These are phyloP conservation scores for Diplodia seriata DNA, from an alignment of 2,329 filamentous ascomycete species.

Conservation along the genomic window DNA sequence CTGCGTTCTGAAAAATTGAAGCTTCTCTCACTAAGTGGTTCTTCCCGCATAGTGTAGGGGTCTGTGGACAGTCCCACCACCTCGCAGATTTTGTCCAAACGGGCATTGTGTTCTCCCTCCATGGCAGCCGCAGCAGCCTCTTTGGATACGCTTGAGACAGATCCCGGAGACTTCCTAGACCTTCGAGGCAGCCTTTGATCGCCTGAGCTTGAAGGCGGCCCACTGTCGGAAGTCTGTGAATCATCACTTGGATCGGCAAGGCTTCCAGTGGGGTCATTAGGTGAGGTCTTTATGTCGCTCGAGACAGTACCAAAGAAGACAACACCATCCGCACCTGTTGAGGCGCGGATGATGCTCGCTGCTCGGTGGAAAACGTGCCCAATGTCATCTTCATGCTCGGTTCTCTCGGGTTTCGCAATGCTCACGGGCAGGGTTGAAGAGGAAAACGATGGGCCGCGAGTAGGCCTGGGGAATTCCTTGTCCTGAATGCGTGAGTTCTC, in stretches of 20 bases:
- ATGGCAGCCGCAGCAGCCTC: conserved; percentile 2
- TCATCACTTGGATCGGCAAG: conserved; percentile 44
- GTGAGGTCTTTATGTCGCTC: conserved; percentile 40
- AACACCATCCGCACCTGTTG: conserved; percentile 45
- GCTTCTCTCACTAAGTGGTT: conserved; percentile 39
- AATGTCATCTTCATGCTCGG: conserved; percentile 37
- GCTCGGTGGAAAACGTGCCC: conserved; percentile 39
- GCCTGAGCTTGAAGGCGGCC: conserved; percentile 31
- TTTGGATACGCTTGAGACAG: conserved; percentile 34
- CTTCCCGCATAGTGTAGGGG: conserved; percentile 33
- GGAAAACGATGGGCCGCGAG: conserved; percentile 20
- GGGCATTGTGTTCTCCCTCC: conserved; percentile 19
- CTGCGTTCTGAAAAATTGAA: conserved; percentile 43
- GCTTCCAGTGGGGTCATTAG: conserved; percentile 35
- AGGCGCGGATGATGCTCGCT: conserved; percentile 43
- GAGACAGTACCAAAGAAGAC: conserved; percentile 40
- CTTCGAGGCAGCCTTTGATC: conserved; percentile 9
- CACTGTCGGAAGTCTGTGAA: conserved; percentile 43
- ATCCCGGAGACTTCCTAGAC: conserved; percentile 32
- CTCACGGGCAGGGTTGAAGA: conserved; percentile 26
- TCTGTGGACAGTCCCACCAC: conserved; percentile 29
- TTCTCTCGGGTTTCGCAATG: conserved; percentile 36
- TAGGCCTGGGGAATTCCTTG: conserved; percentile 11
- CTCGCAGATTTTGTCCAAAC: conserved; percentile 26
- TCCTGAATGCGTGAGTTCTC: conserved; percentile 44